Evolutionary conservation across 257 asterid species (phyloP), one percentile per base, ranked within the genome.

Genomic region (Solanum arcanum): DNA sequence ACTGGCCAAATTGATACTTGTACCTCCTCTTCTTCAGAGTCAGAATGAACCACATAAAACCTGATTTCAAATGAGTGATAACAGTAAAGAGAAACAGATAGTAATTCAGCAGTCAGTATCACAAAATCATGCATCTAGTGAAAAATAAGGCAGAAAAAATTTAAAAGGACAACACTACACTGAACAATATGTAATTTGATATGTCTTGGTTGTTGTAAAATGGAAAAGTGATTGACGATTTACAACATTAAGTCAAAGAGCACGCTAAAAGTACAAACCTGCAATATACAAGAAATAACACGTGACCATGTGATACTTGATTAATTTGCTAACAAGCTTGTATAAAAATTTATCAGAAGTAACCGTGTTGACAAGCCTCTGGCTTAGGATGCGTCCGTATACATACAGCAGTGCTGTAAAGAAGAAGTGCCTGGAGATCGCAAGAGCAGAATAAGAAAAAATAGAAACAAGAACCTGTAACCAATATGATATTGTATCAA

Each of bases 221-320:
- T 80, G 69, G 85, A 49, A 49, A 47, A 18, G 68, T 47, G 29
- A 47, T 80, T 29, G 3, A 29, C 8, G 5, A 31, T 9, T 81
- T 49, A 64, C 69, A 66, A 74, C 84, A 47, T 9, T 62, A 60
- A 46, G 83, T 18, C 75, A 31, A 87, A 33, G 27, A 47, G 80
- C 20, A 62, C 9, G 21, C n/a, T 78, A 83, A 13, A 84, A 87
- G 83, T 83, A 91, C 94, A 31, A 74, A 95, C 97, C 98, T 94
- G 95, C 94, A 29, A 93, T 94, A 84, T 95, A 95, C 91, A 91
- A 90, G 93, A 94, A 94, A 91, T 95, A 95, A 87, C 98, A 95
- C 41, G 98, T 95, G 84, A 93, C 98, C 98, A 94, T 94, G 88
- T 94, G 98, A 91, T 95, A 95, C 95, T 95, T 95, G 92, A 93